These are phyloP conservation scores for Ceratobasidium sp. DNA, from an alignment of 1,284 basidiomycete species.

Conservation along the genomic window DNA sequence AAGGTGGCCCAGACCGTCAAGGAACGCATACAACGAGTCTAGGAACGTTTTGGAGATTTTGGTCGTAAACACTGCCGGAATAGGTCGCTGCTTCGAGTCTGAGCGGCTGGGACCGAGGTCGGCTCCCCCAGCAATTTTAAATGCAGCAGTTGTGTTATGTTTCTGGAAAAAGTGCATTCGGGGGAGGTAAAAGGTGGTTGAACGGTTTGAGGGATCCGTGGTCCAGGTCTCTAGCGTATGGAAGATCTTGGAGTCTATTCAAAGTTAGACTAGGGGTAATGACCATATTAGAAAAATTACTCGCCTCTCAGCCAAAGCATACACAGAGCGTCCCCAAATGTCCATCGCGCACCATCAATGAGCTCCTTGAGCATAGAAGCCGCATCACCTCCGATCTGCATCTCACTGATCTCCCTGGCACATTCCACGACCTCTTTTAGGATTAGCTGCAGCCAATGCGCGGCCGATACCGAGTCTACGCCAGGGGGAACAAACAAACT, in stretches of 20 bases:
- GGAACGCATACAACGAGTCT: conserved; percentile 84
- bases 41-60: conserved; percentile 89
- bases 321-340: conserved; percentile 83
- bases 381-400: conserved; percentile 83
- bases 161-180: conserved; percentile 85
- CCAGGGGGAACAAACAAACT: conserved; percentile 71
- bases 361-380: conserved; percentile 71
- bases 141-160: conserved; percentile 77
- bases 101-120: conserved; percentile 53
- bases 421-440: conserved; percentile 86
- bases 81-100: conserved; percentile 61
- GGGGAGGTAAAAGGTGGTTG: conserved; percentile 64
- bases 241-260: conserved; percentile 82
- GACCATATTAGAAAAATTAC: conserved; percentile 46
- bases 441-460: conserved; percentile 79
- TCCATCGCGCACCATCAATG: conserved; percentile 84
- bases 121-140: conserved; percentile 83
- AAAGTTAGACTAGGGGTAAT: neutral
- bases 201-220: conserved; percentile 58
- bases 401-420: conserved; percentile 76
- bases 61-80: conserved; percentile 63
- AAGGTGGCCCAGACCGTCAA: conserved; percentile 87
- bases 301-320: conserved; percentile 83
- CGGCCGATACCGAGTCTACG: conserved; percentile 82
- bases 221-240: conserved; percentile 89